Evolutionary conservation across 345 rosid species (phyloP), one percentile per base, ranked within the genome.

Genomic region (Salix udensis): DNA sequence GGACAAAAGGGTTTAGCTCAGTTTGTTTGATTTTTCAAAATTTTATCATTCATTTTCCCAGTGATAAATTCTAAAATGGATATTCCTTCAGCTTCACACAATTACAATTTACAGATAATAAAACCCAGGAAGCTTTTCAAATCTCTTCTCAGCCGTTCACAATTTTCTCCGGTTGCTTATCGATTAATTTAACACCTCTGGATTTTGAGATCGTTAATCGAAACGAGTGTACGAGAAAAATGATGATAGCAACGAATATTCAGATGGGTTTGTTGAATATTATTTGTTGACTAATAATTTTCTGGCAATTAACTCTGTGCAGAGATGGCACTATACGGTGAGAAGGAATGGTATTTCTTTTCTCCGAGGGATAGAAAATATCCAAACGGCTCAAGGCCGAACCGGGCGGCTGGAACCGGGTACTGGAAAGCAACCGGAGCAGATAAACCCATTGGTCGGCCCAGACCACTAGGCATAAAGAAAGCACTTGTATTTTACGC

Each of bases 381-480:
- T 58, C 98, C 97, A 1, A 94, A 92, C 84, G 98, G 98, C 19
- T 80, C 89, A 1, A 60, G 98, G 83, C 98, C 98, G 23, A 92
- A 92, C 81, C 83, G 98, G 81, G 92, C 98, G 19, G 98, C 98
- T 0, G 97, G 97, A 67, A 83, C 76, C 36, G 97, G 98, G 34
- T 92, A 89, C 71, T 94, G 98, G 97, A 94, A 91, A 78, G 98
- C 98, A 19, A 94, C 98, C 5, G 98, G 98, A 6, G 94, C 94
- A 8, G 98, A 94, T 73, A 94, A 94, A 82, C 97, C 97, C 53
- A 87, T 94, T 1, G 97, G 98, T 0, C 87, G 85, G 61, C 98
- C 98, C 24, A 89, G 85, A 73, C 21, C 96, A 1, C 79, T 90
- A 0, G 98, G 94, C 42, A 91, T 94, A 1, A 94, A 94, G 83